These are phyloP conservation scores for Herpetomonas samuelpessoai DNA, from an alignment of 208 protist genomes.

Conservation along the genomic window DNA sequence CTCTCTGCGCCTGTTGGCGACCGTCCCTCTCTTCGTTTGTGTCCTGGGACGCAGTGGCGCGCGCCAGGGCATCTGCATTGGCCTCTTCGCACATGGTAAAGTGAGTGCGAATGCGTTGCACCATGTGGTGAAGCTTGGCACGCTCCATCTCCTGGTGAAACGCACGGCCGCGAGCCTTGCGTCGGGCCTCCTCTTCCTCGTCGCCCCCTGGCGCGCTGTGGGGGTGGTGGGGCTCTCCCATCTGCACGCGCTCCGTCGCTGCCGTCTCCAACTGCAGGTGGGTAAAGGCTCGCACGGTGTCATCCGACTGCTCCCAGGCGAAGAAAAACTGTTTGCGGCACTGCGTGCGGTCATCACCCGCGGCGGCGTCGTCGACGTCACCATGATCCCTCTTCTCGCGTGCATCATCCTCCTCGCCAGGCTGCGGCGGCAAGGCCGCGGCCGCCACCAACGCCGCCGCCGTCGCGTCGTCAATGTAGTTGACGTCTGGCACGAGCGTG, in stretches of 20 bases:
- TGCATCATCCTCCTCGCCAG: too few species aligned
- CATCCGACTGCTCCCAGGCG: not conserved
- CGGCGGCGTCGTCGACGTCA: conserved; percentile 5
- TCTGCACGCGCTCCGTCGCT: not conserved
- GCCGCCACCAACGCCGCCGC: conserved; percentile 24
- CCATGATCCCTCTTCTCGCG: too few species aligned
- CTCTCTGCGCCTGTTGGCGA: not conserved
- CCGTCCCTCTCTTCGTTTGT: not conserved
- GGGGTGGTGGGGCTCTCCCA: conserved; percentile 6
- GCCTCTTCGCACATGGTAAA: not conserved
- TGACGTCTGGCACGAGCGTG: conserved; percentile 43
- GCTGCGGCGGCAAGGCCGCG: conserved; percentile 13
- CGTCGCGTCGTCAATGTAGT: conserved; percentile 16
- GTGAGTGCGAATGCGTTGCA: not conserved
- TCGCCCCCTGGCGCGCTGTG: conserved; percentile 13
- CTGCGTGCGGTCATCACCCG: conserved; percentile 4
- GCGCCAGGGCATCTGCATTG: not conserved
- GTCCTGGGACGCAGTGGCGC: too few species aligned
- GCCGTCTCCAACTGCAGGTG: too few species aligned
- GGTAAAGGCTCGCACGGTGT: too few species aligned
- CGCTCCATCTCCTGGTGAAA: conserved; percentile 9
- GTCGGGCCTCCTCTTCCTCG: conserved; percentile 43
- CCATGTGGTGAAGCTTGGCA: not conserved
- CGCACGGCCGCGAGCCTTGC: conserved; percentile 16
- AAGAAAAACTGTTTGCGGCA: conserved; percentile 9